Base-by-base conservation (phyloP, 495 filamentous ascomycete species). In the Hypoxylon cercidicola region DNA sequence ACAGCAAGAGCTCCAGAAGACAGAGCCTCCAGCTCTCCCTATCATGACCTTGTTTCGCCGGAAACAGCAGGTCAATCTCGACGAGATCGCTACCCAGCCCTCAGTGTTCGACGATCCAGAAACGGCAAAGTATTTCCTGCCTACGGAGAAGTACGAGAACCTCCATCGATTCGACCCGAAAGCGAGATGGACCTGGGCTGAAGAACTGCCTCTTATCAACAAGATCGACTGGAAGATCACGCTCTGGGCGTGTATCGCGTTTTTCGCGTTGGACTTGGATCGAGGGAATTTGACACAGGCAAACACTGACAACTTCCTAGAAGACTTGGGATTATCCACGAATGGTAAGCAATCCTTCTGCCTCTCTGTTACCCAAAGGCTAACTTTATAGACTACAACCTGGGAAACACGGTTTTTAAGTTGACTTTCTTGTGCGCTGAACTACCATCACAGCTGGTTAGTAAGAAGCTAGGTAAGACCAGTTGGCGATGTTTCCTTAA, bases 361-460 rank as follows among this genome's bases (percentile, higher is more conserved):
- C 37, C 13, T 4, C 15, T 4, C 12, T 15, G 37, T 15, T 5
- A 40, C 15, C 3, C 7, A 15, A 7, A 7, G 37, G 16, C 13
- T 19, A 43, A 43, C 40, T 43, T 9, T 19, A 43, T 19, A 77
- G 88, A 85, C 51, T 93, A 91, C 75, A 92, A 93, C 64, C 83
- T 86, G 20, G 89, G 88, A 0, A 88, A 90, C 69, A 90, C 87
- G 1, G 87, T 93, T 25, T 93, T 89, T 73, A 84, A 79, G 48
- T 44, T 90, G 9, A 78, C 75, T 7, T 92, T 93, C 72, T 76
- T 93, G 12, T 82, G 80, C 16, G 85, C 90, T 0, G 89, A 92
- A 66, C 77, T 93, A 5, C 90, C 89, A 2, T 92, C 89, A 0
- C 90, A 93, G 70, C 75, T 93, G 4, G 75, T 93, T 6, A 87